Evolutionary conservation across 768 basidiomycete species (phyloP).

Genomic region (Tulasnella sp.): DNA sequence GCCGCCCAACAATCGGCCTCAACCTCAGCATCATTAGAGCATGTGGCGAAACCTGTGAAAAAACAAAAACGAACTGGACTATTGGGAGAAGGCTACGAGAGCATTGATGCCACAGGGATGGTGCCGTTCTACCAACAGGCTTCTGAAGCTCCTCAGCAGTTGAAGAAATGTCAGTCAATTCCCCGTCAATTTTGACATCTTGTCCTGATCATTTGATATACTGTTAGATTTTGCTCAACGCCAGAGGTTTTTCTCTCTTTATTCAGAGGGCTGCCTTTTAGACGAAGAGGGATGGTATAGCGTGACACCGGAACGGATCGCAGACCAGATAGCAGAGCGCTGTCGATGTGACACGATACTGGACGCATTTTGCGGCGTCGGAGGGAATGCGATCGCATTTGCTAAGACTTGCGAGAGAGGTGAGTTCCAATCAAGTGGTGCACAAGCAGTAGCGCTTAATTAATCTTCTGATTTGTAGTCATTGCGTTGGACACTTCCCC

Average conservation of each 20-base stretch:
- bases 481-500: conserved; percentile 88
- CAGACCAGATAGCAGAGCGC: conserved; percentile 82
- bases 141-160: conserved; percentile 61
- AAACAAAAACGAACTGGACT: conserved; percentile 23
- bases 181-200: not conserved
- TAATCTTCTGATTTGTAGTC: conserved; percentile 38
- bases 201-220: not conserved
- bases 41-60: conserved; percentile 14
- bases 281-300: conserved; percentile 98
- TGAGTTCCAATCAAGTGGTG: conserved; percentile 30
- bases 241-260: conserved; percentile 67
- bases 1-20: too few relatives aligned
- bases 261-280: conserved; percentile 71
- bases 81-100: conserved; percentile 21
- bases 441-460: too few relatives aligned
- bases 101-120: conserved; percentile 52
- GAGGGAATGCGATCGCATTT: conserved; percentile 95
- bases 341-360: conserved; percentile 77
- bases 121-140: conserved; percentile 58
- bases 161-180: conserved; percentile 65
- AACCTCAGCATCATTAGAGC: too few relatives aligned
- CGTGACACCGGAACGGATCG: conserved; percentile 90
- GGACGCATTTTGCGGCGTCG: conserved; percentile 96
- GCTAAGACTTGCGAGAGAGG: conserved; percentile 92
- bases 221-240: conserved; percentile 75